A percentile compares a stretch with the other conserved stretches of the same genome.
phyloP scores from a whole-genome alignment of 495 filamentous ascomycete species.

The Cryomyces antarcticus region DNA sequence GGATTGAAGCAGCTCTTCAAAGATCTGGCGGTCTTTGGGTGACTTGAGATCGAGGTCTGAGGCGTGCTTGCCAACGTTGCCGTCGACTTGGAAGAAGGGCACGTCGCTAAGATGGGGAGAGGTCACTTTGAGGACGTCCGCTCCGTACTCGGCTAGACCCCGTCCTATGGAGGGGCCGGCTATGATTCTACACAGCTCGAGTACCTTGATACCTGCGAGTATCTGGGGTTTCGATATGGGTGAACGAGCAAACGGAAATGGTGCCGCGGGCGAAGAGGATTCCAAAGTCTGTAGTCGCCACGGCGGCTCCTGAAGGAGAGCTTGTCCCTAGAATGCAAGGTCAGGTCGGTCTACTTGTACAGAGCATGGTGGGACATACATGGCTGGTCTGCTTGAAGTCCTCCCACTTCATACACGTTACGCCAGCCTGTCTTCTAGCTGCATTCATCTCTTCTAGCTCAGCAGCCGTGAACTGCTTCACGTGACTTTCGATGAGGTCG shows the following conservation, averaged over 20 bases:
- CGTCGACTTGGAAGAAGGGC: constrained; percentile 10
- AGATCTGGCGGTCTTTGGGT: constrained; percentile 5
- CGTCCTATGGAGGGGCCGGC: constrained; percentile 33
- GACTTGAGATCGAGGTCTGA: constrained; percentile 12
- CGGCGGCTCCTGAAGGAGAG: constrained; percentile 27
- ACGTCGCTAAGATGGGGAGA: constrained; percentile 25
- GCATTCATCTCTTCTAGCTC: constrained; percentile 48
- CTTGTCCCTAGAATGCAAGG: constrained; percentile 21
- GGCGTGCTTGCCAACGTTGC: constrained; percentile 11
- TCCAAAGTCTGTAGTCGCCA: constrained; percentile 32
- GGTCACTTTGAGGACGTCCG: constrained; percentile 39
- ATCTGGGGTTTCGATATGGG: constrained; percentile 7
- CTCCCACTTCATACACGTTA: constrained; percentile 41
- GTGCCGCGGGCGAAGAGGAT: constrained; percentile 28
- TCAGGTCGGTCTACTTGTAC: not conserved
- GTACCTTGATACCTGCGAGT: constrained; percentile 36
- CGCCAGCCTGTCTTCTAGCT: constrained; percentile 42
- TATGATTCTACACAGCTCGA: constrained; percentile 41
- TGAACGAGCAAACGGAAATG: constrained; percentile 22
- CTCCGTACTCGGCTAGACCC: constrained; percentile 35
- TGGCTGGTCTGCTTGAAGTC: constrained; percentile 43
- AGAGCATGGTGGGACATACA: constrained; percentile 5
- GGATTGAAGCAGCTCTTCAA: constrained; percentile 7
- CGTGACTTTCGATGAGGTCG: constrained; percentile 42
- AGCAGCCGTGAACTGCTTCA: constrained; percentile 36